Evolutionary conservation across 148 eudicot genomes (phyloP).

Genomic region (Camellia granthamiana): DNA sequence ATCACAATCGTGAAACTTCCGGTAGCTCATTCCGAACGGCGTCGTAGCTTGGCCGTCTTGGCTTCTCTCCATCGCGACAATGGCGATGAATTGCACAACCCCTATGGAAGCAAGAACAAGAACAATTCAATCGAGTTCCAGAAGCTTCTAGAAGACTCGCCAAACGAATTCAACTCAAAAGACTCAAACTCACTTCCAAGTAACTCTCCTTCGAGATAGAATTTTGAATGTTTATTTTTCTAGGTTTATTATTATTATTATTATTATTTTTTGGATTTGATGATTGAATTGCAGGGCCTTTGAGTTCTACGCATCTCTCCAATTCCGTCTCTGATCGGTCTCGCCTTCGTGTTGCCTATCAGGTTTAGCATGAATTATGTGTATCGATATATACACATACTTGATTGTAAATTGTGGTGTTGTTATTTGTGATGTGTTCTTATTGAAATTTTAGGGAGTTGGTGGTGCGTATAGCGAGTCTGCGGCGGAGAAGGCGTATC

Average conservation of each 20-base stretch:
- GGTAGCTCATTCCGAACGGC: neutral
- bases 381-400: too few species aligned
- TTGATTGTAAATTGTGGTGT: too few species aligned
- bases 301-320: slow-evolving; percentile 20
- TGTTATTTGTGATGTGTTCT: neutral
- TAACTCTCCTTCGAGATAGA: neutral
- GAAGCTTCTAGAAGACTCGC: neutral
- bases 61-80: slow-evolving; percentile 8
- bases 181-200: slow-evolving; percentile 19
- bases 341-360: slow-evolving; percentile 59
- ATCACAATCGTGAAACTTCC: neutral
- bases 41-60: neutral
- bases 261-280: neutral
- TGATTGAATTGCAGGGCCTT: slow-evolving; percentile 27
- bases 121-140: slow-evolving; percentile 7
- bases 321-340: slow-evolving; percentile 27
- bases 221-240: neutral
- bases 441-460: slow-evolving; percentile 46
- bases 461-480: slow-evolving; percentile 69
- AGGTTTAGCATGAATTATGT: slow-evolving; percentile 30
- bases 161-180: slow-evolving; percentile 11
- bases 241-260: neutral
- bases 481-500: slow-evolving; percentile 13
- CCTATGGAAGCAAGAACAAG: slow-evolving; percentile 2
- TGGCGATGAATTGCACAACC: slow-evolving; percentile 1